Conservation (phyloP, 2,329 filamentous ascomycete genomes). For the Alternaria brassicicola region DNA sequence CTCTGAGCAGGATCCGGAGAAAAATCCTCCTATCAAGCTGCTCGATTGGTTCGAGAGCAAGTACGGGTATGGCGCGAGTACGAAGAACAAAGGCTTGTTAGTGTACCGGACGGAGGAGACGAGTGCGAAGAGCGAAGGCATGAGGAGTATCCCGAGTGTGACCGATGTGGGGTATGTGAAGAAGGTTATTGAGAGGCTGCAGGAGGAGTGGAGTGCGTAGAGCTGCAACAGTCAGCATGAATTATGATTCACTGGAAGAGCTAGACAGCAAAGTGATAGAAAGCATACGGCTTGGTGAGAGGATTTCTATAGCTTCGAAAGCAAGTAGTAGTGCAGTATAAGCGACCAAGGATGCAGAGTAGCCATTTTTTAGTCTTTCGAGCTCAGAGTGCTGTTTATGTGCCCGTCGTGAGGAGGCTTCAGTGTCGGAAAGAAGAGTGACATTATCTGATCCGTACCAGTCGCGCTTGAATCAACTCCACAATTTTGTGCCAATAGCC, state of each 20-base stretch:
- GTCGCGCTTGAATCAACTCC: no score
- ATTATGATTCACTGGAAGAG: no score
- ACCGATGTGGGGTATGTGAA: constrained; percentile 20
- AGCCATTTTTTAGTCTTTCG: neutral
- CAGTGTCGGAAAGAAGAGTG: no score
- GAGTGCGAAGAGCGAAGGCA: constrained; percentile 17
- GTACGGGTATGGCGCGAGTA: constrained; percentile 20
- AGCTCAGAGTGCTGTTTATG: no score
- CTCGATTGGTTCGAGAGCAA: constrained; percentile 40
- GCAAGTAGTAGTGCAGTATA: no score
- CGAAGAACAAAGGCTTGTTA: constrained; percentile 17
- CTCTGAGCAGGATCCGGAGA: constrained; percentile 28
- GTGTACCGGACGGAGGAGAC: constrained; percentile 24
- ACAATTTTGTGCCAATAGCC: no score
- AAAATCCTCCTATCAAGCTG: constrained; percentile 39
- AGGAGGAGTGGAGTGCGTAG: constrained; percentile 13
- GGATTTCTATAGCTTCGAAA: neutral
- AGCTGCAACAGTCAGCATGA: no score
- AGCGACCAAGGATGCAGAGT: no score
- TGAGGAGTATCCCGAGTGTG: constrained; percentile 19
- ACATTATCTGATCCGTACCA: no score
- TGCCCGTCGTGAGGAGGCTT: no score
- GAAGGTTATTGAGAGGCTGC: constrained; percentile 24
- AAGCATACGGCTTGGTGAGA: accelerated
- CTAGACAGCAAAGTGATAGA: neutral